Base-by-base conservation (phyloP, 176 grass and related monocot genomes). In the Aegilops umbellulata region DNA sequence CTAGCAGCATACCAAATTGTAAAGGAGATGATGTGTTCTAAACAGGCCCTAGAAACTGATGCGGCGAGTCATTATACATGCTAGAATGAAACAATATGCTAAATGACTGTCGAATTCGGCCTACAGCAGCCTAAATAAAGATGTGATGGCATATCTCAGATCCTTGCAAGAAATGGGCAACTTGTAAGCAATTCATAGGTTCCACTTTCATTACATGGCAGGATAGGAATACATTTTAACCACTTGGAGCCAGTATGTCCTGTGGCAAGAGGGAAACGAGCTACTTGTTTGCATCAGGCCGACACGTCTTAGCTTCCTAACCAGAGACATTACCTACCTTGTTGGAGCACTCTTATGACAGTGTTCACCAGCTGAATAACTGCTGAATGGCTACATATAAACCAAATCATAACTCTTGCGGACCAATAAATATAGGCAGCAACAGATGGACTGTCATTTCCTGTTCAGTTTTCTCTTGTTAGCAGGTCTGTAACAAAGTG, bases 251-350 rank as follows among this genome's bases (percentile, higher is more conserved):
- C 49, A 83, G 5, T 46, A 68, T 46, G 68, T 66, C 75, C 23
- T 3, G n/a, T 60, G 20, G 84, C 85, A 80, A 35, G 26, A 36
- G 60, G 79, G 44, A 87, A 83, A 7, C 32, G 7, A 79, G 61
- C 66, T 47, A 10, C 65, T 42, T 72, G 42, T 38, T 75, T 26
- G 9, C 53, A 46, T 67, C 27, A 80, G 10, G 80, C 68, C 11
- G 0, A 29, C 60, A 87, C 75, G 35, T 29, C 60, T 80, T 64
- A n/a, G 11, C 60, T 80, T 87, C 85, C 60, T 61, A 87, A 58
- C 46, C 30, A 61, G 16, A 75, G 47, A 77, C 10, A 85, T 49
- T 82, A 61, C 22, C 61, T 76, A 80, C 64, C 26, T 77, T 60
- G 79, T 20, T 60, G 47, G 35, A 32, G 12, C 2, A 22, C 49